Conservation (phyloP, 306 rosid species). For the Canavalia ensiformis region DNA sequence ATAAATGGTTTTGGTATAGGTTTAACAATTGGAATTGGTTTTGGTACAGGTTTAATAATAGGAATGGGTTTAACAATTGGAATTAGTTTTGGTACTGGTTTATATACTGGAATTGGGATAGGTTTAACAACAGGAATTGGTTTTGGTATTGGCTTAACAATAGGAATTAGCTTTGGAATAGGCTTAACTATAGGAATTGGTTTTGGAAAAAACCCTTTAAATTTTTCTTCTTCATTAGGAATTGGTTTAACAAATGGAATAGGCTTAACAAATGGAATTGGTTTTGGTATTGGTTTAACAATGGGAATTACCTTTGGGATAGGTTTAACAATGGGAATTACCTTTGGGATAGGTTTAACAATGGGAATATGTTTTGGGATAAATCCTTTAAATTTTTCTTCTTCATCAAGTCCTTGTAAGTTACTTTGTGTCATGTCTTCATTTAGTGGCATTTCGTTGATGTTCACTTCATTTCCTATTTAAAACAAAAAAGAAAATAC, state of each 20-base stretch:
- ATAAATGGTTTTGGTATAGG: neutral
- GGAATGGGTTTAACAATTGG: slow-evolving; percentile 23
- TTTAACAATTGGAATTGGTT: neutral
- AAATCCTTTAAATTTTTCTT: too few relatives aligned
- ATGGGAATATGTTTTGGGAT: neutral
- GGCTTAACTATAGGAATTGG: neutral
- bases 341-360: neutral
- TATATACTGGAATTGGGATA: neutral
- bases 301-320: neutral
- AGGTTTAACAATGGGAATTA: neutral
- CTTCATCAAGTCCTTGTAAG: slow-evolving; percentile 30
- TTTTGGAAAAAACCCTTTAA: slow-evolving; percentile 43
- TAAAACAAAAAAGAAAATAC: too few relatives aligned
- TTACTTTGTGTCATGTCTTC: slow-evolving; percentile 10
- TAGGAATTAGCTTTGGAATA: neutral
- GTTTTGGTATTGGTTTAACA: neutral
- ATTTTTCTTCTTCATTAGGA: slow-evolving; percentile 42
- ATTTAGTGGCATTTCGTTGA: too few relatives aligned
- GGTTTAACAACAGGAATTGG: neutral
- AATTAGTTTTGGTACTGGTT: slow-evolving; percentile 28
- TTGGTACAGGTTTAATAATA: neutral
- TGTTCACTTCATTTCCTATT: too few relatives aligned
- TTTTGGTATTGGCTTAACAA: slow-evolving; percentile 24
- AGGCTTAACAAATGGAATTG: too few relatives aligned
- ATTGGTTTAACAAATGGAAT: too few relatives aligned